Percentiles rank a stretch among this genome's conserved stretches.
Conservation (phyloP, 371 early-diverging fungal species). For the Synchytrium microbalum region DNA sequence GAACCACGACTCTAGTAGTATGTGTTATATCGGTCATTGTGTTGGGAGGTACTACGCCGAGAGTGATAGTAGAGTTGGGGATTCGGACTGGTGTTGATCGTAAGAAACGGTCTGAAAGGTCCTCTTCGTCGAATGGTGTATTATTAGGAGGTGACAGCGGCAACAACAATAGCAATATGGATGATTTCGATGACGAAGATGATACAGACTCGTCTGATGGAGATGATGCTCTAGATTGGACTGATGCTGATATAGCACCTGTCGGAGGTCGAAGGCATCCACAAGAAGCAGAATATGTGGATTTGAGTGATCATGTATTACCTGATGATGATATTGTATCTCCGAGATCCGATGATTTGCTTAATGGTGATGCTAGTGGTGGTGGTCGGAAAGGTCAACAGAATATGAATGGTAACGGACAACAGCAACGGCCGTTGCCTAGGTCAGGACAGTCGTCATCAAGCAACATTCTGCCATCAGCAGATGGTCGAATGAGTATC, state of each 20-base stretch:
- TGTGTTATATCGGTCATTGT: slow-evolving; percentile 80
- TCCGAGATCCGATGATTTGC: slow-evolving; percentile 3
- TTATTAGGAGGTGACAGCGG: slow-evolving; percentile 8
- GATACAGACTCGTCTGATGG: slow-evolving; percentile 37
- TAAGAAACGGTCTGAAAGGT: slow-evolving; percentile 1
- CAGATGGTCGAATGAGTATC: background rate
- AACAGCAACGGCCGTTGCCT: slow-evolving; percentile 10
- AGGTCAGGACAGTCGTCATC: slow-evolving; percentile 17
- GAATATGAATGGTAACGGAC: background rate
- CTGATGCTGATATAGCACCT: slow-evolving; percentile 31
- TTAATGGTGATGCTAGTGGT: background rate
- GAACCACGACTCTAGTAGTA: slow-evolving; percentile 82
- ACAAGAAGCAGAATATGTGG: background rate
- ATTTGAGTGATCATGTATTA: slow-evolving; percentile 11
- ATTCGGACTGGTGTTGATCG: slow-evolving; percentile 65
- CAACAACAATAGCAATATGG: background rate
- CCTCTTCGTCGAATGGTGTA: background rate
- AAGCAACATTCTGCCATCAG: background rate
- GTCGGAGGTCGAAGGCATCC: slow-evolving; percentile 1
- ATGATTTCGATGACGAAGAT: slow-evolving; percentile 19
- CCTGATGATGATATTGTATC: slow-evolving; percentile 1
- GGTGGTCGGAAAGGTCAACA: slow-evolving; percentile 21
- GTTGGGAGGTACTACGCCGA: slow-evolving; percentile 82
- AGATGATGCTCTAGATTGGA: slow-evolving; percentile 41
- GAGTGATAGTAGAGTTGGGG: slow-evolving; percentile 63